Percentiles rank a stretch among this genome's conserved stretches.
Conservation (phyloP, 2,329 filamentous ascomycete genomes). For the Didymella arachidicola region DNA sequence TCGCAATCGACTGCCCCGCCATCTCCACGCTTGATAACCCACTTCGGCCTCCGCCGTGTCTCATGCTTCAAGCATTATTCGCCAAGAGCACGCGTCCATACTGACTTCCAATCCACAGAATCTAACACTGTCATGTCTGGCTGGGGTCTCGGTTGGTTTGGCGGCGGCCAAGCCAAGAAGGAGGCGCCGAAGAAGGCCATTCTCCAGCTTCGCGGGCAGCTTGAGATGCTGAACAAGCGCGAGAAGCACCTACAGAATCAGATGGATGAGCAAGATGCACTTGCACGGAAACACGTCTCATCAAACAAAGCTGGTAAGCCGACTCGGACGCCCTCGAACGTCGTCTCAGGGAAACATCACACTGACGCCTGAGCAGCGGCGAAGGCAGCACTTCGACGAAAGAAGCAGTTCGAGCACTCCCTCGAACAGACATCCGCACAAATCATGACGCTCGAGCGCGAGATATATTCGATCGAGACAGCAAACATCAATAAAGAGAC, state of each 20-base stretch:
- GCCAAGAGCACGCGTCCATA: not conserved
- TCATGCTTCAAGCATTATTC: not conserved
- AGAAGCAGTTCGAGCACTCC: conserved; percentile 92
- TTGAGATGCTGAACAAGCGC: conserved; percentile 97
- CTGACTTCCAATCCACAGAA: conserved; percentile 14
- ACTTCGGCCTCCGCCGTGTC: conserved; percentile 10
- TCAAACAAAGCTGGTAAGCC: conserved; percentile 85
- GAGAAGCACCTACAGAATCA: conserved; percentile 90
- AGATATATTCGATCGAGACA: conserved; percentile 96
- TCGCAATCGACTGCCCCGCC: conserved; percentile 29
- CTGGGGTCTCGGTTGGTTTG: conserved; percentile 78
- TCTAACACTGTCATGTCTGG: conserved; percentile 45
- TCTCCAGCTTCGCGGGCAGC: conserved; percentile 81
- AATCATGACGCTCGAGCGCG: conserved; percentile 90
- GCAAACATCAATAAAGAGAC: conserved; percentile 99
- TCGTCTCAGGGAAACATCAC: not conserved
- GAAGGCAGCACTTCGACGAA: conserved; percentile 86
- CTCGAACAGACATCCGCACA: conserved; percentile 90
- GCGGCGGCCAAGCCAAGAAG: conserved; percentile 84
- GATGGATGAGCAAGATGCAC: conserved; percentile 89
- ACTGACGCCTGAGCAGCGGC: conserved; percentile 68
- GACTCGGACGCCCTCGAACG: not conserved
- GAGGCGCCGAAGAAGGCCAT: conserved; percentile 98
- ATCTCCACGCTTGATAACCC: conserved; percentile 24
- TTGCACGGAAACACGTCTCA: conserved; percentile 87